Evolutionary conservation across 2,329 filamentous ascomycete genomes (phyloP), one percentile per base, ranked within the genome.

Genomic region (Claviceps lovelessii): DNA sequence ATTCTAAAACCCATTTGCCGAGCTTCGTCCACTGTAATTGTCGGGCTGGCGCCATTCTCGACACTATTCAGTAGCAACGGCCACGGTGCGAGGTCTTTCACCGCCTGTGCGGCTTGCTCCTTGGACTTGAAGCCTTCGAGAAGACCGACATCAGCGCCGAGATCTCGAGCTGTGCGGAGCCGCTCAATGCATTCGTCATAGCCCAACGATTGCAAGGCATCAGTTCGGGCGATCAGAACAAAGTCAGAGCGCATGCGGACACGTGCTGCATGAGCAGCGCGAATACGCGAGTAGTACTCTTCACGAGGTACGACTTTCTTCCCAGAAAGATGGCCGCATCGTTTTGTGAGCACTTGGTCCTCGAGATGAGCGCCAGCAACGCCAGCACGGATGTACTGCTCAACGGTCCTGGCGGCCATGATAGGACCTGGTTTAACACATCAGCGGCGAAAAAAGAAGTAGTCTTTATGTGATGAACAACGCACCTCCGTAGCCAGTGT

Each of bases 181-280:
- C 80, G 69, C 6, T 62, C 62, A 19, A 83, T 66, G 6, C 78
- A 76, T 61, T 78, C 79, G 8, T 80, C 77, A 58, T 79, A 84
- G 0, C 80, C 81, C 8, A 74, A 69, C 0, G 71, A 68, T 57
- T 81, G 78, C 6, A 82, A 67, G 1, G 81, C 78, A 60, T 85
- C 82, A 0, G 81, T 85, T 10, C 82, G 74, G 0, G 81, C 81
- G 56, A 85, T 84, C 54, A 85, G 73, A 17, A 85, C 74, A 51
- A 85, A 81, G 59, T 84, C 81, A 17, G 72, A 72, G 11, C 70
- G 69, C 35, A 76, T 63, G 19, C 70, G 67, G 15, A 73, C 66
- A 5, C 79, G 70, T 1, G 80, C 77, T 4, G 72, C 68, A 37
- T 69, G 70, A 0, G 80, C 80, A 0, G 81, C 81, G 3, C 76